Evolutionary conservation across 164 flowering plant genomes (phyloP).

Genomic region (Sedum album): DNA sequence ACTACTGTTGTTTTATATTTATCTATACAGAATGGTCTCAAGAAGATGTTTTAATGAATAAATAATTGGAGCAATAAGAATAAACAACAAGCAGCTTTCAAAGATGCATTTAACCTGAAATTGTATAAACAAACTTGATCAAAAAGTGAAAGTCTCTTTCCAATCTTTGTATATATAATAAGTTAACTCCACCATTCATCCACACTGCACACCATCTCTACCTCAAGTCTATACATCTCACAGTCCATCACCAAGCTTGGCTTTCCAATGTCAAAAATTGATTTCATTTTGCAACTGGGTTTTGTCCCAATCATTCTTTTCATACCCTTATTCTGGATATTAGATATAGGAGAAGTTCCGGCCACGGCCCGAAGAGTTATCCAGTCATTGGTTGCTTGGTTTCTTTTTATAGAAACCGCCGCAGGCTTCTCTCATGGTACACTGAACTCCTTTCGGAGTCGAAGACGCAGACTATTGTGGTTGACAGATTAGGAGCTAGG

Average conservation of each 20-base stretch:
- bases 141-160: not conserved
- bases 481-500: slow-evolving; percentile 47
- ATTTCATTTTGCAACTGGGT: not conserved
- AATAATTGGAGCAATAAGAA: not conserved
- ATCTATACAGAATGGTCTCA: no score
- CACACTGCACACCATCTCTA: not conserved
- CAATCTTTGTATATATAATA: not conserved
- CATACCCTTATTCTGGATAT: not conserved
- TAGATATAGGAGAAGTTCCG: not conserved
- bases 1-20: not conserved
- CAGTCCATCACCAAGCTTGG: not conserved
- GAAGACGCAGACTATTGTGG: slow-evolving; percentile 44
- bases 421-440: slow-evolving; percentile 69
- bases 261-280: not conserved
- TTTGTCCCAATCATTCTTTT: not conserved
- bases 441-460: slow-evolving; percentile 53
- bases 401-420: slow-evolving; percentile 52
- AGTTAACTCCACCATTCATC: not conserved
- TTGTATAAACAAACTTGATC: not conserved
- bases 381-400: slow-evolving; percentile 59
- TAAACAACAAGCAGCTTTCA: not conserved
- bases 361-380: slow-evolving; percentile 33
- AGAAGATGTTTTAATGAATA: not conserved
- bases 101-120: not conserved
- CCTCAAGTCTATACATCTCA: not conserved